Conservation (phyloP, 139 green algal genomes). For the Raphidocelis subcapitata region DNA sequence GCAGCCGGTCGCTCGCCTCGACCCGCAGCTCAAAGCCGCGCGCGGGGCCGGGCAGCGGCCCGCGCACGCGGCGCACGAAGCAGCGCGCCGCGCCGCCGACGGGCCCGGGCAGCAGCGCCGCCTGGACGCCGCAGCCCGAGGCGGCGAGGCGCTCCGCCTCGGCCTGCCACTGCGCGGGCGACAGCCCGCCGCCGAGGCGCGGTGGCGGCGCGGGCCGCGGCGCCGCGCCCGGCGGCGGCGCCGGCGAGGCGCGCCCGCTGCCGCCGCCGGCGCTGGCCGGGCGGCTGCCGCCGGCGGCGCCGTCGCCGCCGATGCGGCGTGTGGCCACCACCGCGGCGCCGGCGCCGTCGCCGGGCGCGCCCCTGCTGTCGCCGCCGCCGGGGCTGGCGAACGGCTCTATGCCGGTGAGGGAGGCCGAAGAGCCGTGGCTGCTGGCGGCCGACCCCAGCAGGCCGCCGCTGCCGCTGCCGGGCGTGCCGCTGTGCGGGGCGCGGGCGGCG, state of each 20-base stretch:
- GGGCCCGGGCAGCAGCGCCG: conserved; percentile 28
- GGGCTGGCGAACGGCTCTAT: too few relatives aligned
- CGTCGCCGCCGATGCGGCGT: too few relatives aligned
- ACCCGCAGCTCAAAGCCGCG: conserved; percentile 58
- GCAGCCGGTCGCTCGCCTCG: conserved; percentile 63
- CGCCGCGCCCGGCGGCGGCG: not conserved
- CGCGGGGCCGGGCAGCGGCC: too few relatives aligned
- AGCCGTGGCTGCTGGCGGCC: not conserved
- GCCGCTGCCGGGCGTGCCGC: not conserved
- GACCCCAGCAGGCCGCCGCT: not conserved
- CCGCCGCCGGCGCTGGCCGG: too few relatives aligned
- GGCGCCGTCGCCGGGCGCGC: too few relatives aligned
- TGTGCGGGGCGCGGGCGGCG: not conserved
- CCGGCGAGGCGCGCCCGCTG: not conserved
- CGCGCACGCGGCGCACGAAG: conserved; percentile 26
- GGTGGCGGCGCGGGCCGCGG: not conserved
- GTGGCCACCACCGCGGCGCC: too few relatives aligned
- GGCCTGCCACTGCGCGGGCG: conserved; percentile 31
- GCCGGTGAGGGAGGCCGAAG: too few relatives aligned
- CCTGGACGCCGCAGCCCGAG: conserved; percentile 21
- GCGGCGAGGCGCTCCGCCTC: conserved; percentile 22
- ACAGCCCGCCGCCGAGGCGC: not conserved
- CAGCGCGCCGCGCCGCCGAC: conserved; percentile 37
- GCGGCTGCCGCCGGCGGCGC: too few relatives aligned
- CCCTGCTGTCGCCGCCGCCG: too few relatives aligned